Evolutionary conservation across 176 grass and related monocot genomes (phyloP).

Genomic region (Tuctoria greenei): DNA sequence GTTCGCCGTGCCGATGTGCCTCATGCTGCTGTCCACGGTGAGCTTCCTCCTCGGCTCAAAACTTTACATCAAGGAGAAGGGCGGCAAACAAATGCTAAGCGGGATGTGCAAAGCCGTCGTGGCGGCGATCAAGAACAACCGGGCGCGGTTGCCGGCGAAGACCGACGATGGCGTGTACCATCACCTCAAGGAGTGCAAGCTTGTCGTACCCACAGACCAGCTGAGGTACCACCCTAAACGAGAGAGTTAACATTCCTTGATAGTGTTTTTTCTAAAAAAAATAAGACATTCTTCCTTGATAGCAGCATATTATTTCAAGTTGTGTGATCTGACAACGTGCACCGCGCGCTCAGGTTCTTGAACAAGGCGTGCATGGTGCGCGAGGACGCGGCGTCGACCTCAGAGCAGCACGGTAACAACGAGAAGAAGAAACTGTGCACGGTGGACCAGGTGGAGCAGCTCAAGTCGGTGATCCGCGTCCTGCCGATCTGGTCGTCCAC

Average conservation of each 20-base stretch:
- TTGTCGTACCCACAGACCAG: conserved; percentile 30
- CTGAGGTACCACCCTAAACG: no score
- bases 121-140: conserved; percentile 31
- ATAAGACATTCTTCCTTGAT: no score
- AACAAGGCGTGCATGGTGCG: conserved; percentile 64
- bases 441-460: conserved; percentile 67
- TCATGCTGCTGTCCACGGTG: conserved; percentile 46
- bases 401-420: not conserved
- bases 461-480: conserved; percentile 57
- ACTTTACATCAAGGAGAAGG: conserved; percentile 58
- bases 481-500: conserved; percentile 65
- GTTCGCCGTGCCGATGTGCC: conserved; percentile 47
- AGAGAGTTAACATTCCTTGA: no score
- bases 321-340: not conserved
- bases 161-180: conserved; percentile 43
- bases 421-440: conserved; percentile 42
- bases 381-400: not conserved
- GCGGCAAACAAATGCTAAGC: conserved; percentile 24
- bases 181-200: conserved; percentile 34
- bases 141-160: conserved; percentile 25
- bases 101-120: conserved; percentile 31
- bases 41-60: conserved; percentile 47
- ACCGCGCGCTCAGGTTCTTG: conserved; percentile 44
- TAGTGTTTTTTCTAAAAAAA: no score
- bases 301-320: not conserved